A percentile compares a stretch with the other conserved stretches of the same genome.
Evolutionary conservation across 768 basidiomycete genomes (phyloP).

Genomic region (Mycena sanguinolenta): DNA sequence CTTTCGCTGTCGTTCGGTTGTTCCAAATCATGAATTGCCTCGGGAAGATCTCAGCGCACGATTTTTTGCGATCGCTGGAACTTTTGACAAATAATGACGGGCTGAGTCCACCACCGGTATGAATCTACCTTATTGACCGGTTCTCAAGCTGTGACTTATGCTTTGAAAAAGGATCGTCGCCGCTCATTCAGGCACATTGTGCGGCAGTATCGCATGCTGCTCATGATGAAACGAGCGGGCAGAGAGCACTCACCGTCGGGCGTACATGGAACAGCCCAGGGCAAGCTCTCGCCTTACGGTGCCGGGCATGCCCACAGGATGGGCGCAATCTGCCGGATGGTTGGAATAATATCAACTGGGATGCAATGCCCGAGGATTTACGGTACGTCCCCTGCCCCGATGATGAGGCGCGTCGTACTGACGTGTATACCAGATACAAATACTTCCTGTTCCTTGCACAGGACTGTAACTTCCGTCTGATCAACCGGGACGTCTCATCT

Average conservation of each 20-base stretch:
- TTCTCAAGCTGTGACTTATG: neutral
- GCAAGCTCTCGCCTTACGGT: neutral
- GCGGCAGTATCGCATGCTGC: conserved; percentile 1
- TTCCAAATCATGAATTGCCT: conserved; percentile 14
- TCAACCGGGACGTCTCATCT: conserved; percentile 1
- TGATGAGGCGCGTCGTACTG: neutral
- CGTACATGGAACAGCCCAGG: neutral
- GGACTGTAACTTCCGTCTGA: conserved; percentile 4
- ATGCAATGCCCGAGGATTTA: neutral
- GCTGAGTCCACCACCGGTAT: neutral
- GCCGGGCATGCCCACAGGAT: conserved; percentile 1
- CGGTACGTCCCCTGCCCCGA: neutral
- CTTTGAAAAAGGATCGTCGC: conserved; percentile 1
- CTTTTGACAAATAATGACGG: conserved; percentile 16
- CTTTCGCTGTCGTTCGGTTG: conserved; percentile 1
- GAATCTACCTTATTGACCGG: no score
- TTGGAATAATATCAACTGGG: neutral
- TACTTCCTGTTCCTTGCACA: neutral
- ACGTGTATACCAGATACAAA: neutral
- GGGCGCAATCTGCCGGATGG: neutral
- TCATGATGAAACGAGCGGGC: neutral
- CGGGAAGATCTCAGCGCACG: neutral
- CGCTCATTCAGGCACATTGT: conserved; percentile 13
- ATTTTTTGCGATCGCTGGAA: conserved; percentile 16
- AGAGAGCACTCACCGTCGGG: neutral